phyloP scores from a whole-genome alignment of 192 early-diverging fungal species.

The Funneliformis mosseae region DNA sequence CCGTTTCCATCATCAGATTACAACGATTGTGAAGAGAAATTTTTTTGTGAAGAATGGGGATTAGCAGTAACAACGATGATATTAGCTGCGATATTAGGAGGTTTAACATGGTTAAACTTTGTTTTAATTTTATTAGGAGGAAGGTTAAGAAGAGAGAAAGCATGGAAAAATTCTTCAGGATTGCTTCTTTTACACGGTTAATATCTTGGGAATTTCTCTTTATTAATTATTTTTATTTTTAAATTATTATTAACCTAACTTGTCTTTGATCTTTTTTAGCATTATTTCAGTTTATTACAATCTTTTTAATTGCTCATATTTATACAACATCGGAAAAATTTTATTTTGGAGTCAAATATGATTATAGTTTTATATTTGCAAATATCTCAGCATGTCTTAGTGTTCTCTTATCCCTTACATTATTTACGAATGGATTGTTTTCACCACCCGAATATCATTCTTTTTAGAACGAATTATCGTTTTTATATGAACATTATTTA shows the following conservation, averaged over 20 bases:
- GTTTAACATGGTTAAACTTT: not conserved
- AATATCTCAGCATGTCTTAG: slow-evolving; percentile 5
- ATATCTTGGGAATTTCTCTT: not conserved
- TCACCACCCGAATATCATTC: not conserved
- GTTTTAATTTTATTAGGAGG: not conserved
- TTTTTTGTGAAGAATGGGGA: slow-evolving; percentile 26
- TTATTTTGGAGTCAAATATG: slow-evolving; percentile 8
- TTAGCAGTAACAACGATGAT: not conserved
- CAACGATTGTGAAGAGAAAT: slow-evolving; percentile 12
- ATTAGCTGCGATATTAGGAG: not conserved
- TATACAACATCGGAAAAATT: not conserved
- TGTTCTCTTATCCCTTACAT: not conserved
- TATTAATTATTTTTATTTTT: not conserved
- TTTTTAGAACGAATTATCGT: too few relatives aligned
- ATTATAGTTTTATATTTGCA: slow-evolving; percentile 5
- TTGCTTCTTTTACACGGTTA: not conserved
- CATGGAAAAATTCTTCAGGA: not conserved
- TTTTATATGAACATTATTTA: too few relatives aligned
- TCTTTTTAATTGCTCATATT: slow-evolving; percentile 4
- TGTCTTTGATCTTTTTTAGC: not conserved
- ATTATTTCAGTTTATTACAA: not conserved
- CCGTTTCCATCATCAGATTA: slow-evolving; percentile 5
- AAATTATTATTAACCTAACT: too few relatives aligned
- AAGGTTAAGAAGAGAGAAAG: not conserved
- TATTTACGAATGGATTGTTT: slow-evolving; percentile 3